Conservation (phyloP, 257 asterid species). For the Solanum piurae region DNA sequence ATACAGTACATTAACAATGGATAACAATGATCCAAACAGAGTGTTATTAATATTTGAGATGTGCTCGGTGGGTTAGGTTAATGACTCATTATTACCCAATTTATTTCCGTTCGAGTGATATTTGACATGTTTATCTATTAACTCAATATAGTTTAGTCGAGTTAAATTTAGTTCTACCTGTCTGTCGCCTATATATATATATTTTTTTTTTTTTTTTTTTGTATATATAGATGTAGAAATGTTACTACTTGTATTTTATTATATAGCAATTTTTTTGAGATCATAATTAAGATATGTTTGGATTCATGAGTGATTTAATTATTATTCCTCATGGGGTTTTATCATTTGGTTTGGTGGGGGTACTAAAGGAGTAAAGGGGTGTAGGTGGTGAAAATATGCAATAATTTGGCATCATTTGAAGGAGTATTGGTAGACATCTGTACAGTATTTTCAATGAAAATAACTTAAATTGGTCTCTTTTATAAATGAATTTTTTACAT, state of each 20-base stretch:
- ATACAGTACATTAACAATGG: too few relatives aligned
- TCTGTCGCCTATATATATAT: background rate
- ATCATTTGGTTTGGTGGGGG: background rate
- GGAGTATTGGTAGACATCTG: background rate
- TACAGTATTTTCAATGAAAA: background rate
- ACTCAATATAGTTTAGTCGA: background rate
- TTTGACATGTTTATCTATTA: background rate
- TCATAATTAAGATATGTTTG: background rate
- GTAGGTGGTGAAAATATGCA: background rate
- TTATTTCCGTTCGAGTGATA: too few relatives aligned
- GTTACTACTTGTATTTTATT: background rate
- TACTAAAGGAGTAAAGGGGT: background rate
- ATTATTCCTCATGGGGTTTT: background rate
- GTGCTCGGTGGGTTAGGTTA: too few relatives aligned
- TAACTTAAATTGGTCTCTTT: background rate
- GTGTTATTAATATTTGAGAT: too few relatives aligned
- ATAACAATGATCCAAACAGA: too few relatives aligned
- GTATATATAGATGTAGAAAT: background rate
- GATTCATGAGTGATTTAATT: background rate
- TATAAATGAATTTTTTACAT: too few relatives aligned
- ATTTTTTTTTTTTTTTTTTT: too few relatives aligned
- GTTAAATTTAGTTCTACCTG: background rate
- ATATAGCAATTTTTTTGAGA: background rate
- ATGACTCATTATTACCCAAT: too few relatives aligned
- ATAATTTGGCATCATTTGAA: slow-evolving; percentile 4